Base-by-base conservation (phyloP, 768 basidiomycete genomes). In the Suillus placidus region DNA sequence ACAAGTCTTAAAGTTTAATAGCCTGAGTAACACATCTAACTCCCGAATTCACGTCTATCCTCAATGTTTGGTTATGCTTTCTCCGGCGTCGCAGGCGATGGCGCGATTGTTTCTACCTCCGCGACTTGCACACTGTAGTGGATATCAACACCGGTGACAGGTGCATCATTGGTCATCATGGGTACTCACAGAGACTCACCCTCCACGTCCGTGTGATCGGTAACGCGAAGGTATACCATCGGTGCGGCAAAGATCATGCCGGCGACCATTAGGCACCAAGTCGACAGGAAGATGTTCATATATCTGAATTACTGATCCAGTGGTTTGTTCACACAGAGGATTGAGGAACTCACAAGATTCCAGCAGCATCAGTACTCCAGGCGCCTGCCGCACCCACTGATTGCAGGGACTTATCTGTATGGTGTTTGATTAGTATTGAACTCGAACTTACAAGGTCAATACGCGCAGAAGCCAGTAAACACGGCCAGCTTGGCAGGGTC, bases 391-490 rank as follows among this genome's bases (percentile, higher is more conserved):
- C 89, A 63, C 88, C 90, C 4, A 88, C 88, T 12, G 87, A 88
- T 71, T 92, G 90, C 54, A 92, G 79, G 8, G 88, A 89, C 72
- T 92, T 89, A 69, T 90, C 88, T 82, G 66, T 35, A 37, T 32
- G 20, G 3, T 57, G 60, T 23, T 26, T 60, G 12, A 52, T 20
- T 13, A 20, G 49, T 32, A 47, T 32, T 54, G 35, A n/a, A 52
- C 9, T 40, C 14, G 37, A 35, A 34, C 38, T n/a, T 35, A 56
- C 14, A 60, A 42, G 30, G 60, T 62, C 30, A n/a, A 67, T 6
- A 82, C 87, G 67, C 72, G 91, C 90, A 92, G 71, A 93, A 89
- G 49, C 92, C 91, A 23, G 87, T 79, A 71, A 92, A 87, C 87
- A 62, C 91, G 89, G 84, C 91, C 26, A 93, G 82, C 73, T 90